Base-by-base conservation (phyloP, 768 basidiomycete genomes). In the Podaxis pistillaris region DNA sequence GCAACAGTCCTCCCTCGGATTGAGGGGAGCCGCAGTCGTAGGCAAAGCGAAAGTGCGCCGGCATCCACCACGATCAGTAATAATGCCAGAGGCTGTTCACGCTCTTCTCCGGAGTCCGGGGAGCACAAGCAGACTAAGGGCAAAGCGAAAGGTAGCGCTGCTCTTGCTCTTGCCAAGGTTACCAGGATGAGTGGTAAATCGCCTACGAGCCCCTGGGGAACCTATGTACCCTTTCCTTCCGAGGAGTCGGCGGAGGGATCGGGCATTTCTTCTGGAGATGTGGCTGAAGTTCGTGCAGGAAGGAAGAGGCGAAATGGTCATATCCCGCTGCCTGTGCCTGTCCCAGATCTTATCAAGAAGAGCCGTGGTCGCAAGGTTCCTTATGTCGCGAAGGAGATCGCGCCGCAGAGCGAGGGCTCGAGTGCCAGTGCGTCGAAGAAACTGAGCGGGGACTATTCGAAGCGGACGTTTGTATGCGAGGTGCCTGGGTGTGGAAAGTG, bases 401-500 rank as follows among this genome's bases (percentile, higher is more conserved):
- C 44, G 9, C 41, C 40, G 30, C 46, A 50, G 33, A 54, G 56
- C 13, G 55, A 58, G 17, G 38, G 51, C 13, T 46, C 8, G 61
- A 67, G 57, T 40, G 33, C 44, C 15, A 54, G 46, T n/a, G 37
- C 51, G 56, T 12, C 36, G 63, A 64, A 17, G 66, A 60, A 63
- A 61, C 60, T 64, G 56, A 53, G 63, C 22, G 57, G 58, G 1
- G 68, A 69, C 13, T 64, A 61, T 13, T 69, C 68, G n/a, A 67
- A 75, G 66, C 76, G 89, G 53, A 78, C 81, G 30, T 89, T 86
- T 71, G 78, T 83, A 63, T 94, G 92, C 71, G 78, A 79, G 19
- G 89, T 90, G 0, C 76, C 83, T 0, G 90, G 84, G 0, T 94
- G 93, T 67, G 86, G 85, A 17, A 93, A 93, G 76, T 86, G 87